Evolutionary conservation across 1,284 basidiomycete species (phyloP), one percentile per base, ranked within the genome.

Genomic region (Boletus smithii): DNA sequence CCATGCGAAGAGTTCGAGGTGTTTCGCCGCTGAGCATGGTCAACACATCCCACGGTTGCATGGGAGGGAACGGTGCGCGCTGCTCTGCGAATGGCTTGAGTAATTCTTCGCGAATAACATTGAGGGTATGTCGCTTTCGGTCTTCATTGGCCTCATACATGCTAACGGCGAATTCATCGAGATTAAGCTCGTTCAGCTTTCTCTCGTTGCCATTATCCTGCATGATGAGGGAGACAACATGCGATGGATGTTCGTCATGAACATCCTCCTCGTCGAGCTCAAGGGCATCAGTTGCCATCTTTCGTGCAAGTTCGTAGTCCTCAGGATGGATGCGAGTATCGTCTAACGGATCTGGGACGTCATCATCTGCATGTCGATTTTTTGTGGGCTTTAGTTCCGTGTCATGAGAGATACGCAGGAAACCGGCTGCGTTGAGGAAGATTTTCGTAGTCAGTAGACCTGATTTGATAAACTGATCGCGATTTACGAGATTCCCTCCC

Each of bases 1-100:
- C 92, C 39, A 80, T 71, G 39, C 80, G 79, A 44, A 99, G 76
- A 3, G 93, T 95, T 38, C 81, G 75, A 42, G 73, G 67, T 2
- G 92, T 95, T 72, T 99, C 95, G 24, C 95, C 94, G 17, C 92
- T 95, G 49, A 99, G 80, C 92, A 97, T 97, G 6, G 91, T 94
- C 58, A 99, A 71, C 18, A 97, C 80, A 52, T 97, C 90, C 83
- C 87, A 89, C 9, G 81, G 71, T 13, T 69, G 71, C 3, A 94
- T 88, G 17, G 80, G 61, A 16, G 71, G 68, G 75, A 95, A 97
- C 35, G 73, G 66, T 0, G 73, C 70, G 44, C 97, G 83, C 53
- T 79, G 73, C 61, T 99, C 97, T 23, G 80, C 76, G 62, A 89
- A 97, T 6, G 95, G 93, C 31, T 75, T 73, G 46, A 94, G 74